A percentile compares a stretch with the other conserved stretches of the same genome.
Conservation (phyloP, 257 asterid genomes). For the Leonotis leonurus region DNA sequence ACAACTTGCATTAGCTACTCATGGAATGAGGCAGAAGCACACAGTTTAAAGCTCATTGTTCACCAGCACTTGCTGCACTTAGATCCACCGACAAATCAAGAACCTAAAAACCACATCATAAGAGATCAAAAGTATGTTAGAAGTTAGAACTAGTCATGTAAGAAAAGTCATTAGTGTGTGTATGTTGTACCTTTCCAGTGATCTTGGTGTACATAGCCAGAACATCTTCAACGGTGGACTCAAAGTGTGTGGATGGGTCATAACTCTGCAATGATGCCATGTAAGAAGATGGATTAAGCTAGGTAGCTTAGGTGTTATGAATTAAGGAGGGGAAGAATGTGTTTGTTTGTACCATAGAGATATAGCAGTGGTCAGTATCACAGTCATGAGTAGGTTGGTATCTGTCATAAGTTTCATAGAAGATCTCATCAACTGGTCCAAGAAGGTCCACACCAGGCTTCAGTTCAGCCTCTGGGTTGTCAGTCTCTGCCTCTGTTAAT, state of each 20-base stretch:
- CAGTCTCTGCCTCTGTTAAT: conserved; percentile 81
- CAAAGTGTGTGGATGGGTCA: conserved; percentile 80
- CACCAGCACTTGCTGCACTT: conserved; percentile 87
- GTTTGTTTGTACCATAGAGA: conserved; percentile 61
- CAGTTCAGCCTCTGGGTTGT: conserved; percentile 74
- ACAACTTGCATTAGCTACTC: too few species aligned
- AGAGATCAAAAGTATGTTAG: neutral
- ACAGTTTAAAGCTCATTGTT: conserved; percentile 32
- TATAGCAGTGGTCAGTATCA: conserved; percentile 58
- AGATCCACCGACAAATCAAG: conserved; percentile 89
- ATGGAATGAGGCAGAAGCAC: neutral
- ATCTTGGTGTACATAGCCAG: conserved; percentile 68
- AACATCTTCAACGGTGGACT: conserved; percentile 77
- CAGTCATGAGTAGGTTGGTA: conserved; percentile 48
- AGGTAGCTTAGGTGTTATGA: too few species aligned
- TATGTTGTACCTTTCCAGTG: conserved; percentile 79
- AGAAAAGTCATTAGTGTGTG: too few species aligned
- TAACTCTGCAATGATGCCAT: conserved; percentile 81
- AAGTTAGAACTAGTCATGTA: neutral
- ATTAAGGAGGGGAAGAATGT: neutral
- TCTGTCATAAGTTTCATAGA: conserved; percentile 82
- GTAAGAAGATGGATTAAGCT: too few species aligned
- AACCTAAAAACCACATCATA: conserved; percentile 31
- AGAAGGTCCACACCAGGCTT: conserved; percentile 94
- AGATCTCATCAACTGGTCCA: conserved; percentile 83